Evolutionary conservation across 805 yeast genomes (phyloP), one percentile per base, ranked within the genome.

Genomic region (Saccharomycopsis schoenii): DNA sequence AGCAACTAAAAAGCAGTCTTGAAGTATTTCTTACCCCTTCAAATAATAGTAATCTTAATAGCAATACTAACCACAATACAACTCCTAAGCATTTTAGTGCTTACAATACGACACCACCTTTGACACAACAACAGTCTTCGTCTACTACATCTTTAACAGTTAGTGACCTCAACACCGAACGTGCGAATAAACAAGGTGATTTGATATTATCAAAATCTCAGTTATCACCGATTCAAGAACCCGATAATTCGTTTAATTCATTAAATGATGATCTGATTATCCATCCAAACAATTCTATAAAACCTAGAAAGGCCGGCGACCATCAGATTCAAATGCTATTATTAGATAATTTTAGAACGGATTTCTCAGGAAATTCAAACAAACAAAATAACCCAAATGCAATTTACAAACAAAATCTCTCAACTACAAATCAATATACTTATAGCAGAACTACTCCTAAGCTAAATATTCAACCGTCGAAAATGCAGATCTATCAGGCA

Each of bases 211-310:
- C 52, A 43, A 57, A 42, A 36, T 19, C 37, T 40, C 58, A 62
- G 21, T 39, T 62, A n/a, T 62, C 65, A 15, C 65, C 65, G n/a
- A 60, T 62, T 41, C 54, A 42, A n/a, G 65, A 62, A 43, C 62
- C 62, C 25, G 39, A 57, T 10, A 56, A 42, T 34, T 51, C 25
- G 5, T 21, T 39, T 14, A 29, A 40, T 6, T 37, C 58, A 21
- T 19, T 39, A 12, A 17, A 47, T 14, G 21, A 21, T 12, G n/a
- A 47, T 19, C n/a, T 39, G 5, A 4, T 12, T 47, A 39, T 24
- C 17, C 12, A 37, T 19, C 17, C 12, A 21, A 24, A 34, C 14
- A 21, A 34, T 21, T 4, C 10, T 17, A 2, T 8, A n/a, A 39
- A 39, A 1, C 1, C 2, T 12, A 39, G 17, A 34, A 29, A 12